phyloP scores from a whole-genome alignment of 2,329 filamentous ascomycete genomes.

The Cercospora nicotianae region DNA sequence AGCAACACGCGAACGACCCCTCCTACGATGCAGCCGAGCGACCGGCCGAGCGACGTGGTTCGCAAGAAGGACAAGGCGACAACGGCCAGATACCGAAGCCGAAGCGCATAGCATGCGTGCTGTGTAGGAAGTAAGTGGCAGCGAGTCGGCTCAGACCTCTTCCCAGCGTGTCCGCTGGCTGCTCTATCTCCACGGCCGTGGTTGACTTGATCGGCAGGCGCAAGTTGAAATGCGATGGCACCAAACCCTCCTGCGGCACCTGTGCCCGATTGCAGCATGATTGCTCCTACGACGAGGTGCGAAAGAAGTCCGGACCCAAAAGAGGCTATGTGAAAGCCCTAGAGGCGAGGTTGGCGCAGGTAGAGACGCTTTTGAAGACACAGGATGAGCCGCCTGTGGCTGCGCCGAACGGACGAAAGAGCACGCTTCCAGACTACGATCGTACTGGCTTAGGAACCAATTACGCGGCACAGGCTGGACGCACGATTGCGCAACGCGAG shows the following conservation, averaged over 20 bases:
- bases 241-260: conserved; percentile 81
- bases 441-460: conserved; percentile 22
- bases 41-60: conserved; percentile 63
- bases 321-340: conserved; percentile 91
- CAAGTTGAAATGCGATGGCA: conserved; percentile 87
- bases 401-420: background rate
- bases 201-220: conserved; percentile 55
- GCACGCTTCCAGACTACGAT: conserved; percentile 27
- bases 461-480: conserved; percentile 11
- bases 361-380: conserved; percentile 84
- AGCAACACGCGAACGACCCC: conserved; percentile 42
- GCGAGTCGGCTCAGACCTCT: background rate
- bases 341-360: conserved; percentile 82
- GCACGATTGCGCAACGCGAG: conserved; percentile 13
- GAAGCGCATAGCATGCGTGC: conserved; percentile 93
- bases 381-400: conserved; percentile 48
- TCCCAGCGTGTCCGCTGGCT: background rate
- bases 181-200: background rate
- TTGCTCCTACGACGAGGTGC: conserved; percentile 87
- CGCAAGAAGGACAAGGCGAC: conserved; percentile 49
- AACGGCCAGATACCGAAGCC: conserved; percentile 42
- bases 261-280: conserved; percentile 83
- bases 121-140: conserved; percentile 61
- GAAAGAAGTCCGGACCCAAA: conserved; percentile 93
- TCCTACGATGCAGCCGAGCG: conserved; percentile 53